Conservation (phyloP, 2,329 filamentous ascomycete genomes). For the Fusarium humuli region DNA sequence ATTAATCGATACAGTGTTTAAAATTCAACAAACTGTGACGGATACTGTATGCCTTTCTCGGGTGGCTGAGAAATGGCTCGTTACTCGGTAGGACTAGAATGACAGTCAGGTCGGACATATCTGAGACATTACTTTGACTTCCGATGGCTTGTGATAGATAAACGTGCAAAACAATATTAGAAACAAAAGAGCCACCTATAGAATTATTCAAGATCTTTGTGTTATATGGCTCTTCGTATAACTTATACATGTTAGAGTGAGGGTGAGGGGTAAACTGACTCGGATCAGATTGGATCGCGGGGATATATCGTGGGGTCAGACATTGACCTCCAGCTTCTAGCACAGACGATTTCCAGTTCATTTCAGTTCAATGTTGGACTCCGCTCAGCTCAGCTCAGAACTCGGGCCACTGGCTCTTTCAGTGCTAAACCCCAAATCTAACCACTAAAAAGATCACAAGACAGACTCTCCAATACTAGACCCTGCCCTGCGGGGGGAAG, state of each 20-base stretch:
- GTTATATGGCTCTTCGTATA: neutral
- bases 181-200: neutral
- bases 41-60: conserved; percentile 16
- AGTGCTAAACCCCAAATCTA: neutral
- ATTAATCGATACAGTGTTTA: conserved; percentile 4
- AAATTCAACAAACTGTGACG: accelerated
- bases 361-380: neutral
- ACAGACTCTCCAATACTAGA: conserved; percentile 6
- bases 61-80: conserved; percentile 9
- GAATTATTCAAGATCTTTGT: neutral
- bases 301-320: conserved; percentile 24
- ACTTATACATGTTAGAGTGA: neutral
- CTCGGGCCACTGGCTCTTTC: neutral
- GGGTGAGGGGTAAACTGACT: conserved; percentile 18
- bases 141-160: neutral
- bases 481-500: conserved; percentile 8
- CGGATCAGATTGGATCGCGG: conserved; percentile 26
- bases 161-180: neutral
- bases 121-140: neutral
- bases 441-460: neutral
- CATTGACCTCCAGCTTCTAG: neutral
- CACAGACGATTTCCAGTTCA: neutral
- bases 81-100: neutral
- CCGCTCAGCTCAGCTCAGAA: neutral
- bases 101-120: neutral